phyloP scores from a whole-genome alignment of 805 yeast species.

The Candida nonsorbophila region DNA sequence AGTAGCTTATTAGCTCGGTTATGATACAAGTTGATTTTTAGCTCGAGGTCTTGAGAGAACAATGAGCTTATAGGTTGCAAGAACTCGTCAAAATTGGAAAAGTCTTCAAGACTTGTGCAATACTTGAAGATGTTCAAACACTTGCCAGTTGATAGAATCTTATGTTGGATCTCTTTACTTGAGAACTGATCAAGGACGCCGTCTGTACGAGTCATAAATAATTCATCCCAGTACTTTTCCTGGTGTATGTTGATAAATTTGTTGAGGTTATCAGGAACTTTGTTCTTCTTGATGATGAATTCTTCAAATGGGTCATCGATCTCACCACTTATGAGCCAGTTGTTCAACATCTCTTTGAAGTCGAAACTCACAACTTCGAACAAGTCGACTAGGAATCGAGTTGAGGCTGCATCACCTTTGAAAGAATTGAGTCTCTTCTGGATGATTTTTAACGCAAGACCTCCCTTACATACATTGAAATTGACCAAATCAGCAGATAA shows the following conservation, averaged over 20 bases:
- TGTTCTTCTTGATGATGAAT: conserved; percentile 59
- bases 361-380: conserved; percentile 55
- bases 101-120: conserved; percentile 46
- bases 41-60: conserved; percentile 42
- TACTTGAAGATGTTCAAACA: conserved; percentile 66
- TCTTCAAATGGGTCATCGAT: conserved; percentile 79
- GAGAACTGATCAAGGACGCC: conserved; percentile 67
- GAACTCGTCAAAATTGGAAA: conserved; percentile 20
- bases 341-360: conserved; percentile 62
- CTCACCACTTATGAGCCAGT: conserved; percentile 76
- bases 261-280: conserved; percentile 18
- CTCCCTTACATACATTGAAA: conserved; percentile 69
- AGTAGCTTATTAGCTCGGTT: conserved; percentile 60
- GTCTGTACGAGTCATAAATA: conserved; percentile 68
- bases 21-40: conserved; percentile 58
- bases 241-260: conserved; percentile 31
- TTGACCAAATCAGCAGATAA: conserved; percentile 43
- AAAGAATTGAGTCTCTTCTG: conserved; percentile 51
- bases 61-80: conserved; percentile 23
- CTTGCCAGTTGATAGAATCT: conserved; percentile 79
- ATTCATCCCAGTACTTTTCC: conserved; percentile 69
- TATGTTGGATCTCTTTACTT: conserved; percentile 48
- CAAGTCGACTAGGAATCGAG: conserved; percentile 46
- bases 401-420: conserved; percentile 61
- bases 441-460: conserved; percentile 58